Evolutionary conservation across 306 rosid genomes (phyloP), one percentile per base, ranked within the genome.

Genomic region (Cercis canadensis): DNA sequence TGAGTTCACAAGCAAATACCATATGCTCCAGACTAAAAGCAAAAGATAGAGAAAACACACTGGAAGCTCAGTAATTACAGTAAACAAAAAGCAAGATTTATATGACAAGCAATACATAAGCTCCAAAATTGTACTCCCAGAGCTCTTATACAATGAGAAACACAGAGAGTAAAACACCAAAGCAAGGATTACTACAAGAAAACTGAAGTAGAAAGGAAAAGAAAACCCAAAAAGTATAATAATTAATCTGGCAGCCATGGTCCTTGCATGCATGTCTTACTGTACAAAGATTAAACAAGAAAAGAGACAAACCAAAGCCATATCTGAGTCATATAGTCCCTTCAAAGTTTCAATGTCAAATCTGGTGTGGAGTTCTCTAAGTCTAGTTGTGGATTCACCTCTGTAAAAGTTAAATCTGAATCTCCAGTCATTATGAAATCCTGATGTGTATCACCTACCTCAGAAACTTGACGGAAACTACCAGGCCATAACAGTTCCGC

Each of bases 401-500:
- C 92, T 44, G 51, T 54, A 66, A 84, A 92, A 75, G 80, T 80
- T 62, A 80, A 36, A 65, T 78, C 78, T 47, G 90, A 76, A 75
- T 72, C 79, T 77, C 85, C 90, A 29, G 70, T 64, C 52, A 81
- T 34, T 51, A 78, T 65, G 76, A 87, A 86, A 61, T 85, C 73
- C 50, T 85, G 85, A 69, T 75, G 86, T 49, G 62, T 65, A 55
- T 74, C 72, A 74, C 77, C 74, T 19, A 77, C 70, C 43, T 80
- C 89, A 0, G 65, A 72, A 9, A 51, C 85, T 53, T 74, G 87
- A 8, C 96, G 89, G 53, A 92, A 92, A 78, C 98, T 92, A 46
- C 98, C 96, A 0, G 96, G 98, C 98, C 98, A 92, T 65, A 86
- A 60, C 73, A 85, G 71, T 43, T 86, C 89, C 8, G 89, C 70